Conservation (phyloP, 108 stramenopile genomes). For the Skeletonema potamos region DNA sequence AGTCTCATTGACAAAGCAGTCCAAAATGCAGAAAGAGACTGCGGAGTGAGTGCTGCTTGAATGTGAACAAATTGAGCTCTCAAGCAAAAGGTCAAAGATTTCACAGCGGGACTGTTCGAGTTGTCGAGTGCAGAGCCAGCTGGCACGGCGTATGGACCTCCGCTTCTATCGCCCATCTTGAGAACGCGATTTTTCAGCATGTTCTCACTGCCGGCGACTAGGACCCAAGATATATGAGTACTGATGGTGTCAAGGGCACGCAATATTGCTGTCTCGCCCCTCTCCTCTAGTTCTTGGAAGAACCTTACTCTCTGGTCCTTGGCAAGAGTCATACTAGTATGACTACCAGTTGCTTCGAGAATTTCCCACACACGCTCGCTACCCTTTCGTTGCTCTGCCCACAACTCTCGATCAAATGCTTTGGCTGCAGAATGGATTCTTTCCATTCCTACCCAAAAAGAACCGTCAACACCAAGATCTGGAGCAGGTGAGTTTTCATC, state of each 20-base stretch:
- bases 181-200: slow-evolving; percentile 64
- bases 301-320: slow-evolving; percentile 65
- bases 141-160: slow-evolving; percentile 77
- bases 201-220: slow-evolving; percentile 77
- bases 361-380: slow-evolving; percentile 84
- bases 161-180: slow-evolving; percentile 14
- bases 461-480: slow-evolving; percentile 75
- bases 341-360: slow-evolving; percentile 55
- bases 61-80: slow-evolving; percentile 81
- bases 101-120: slow-evolving; percentile 81
- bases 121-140: slow-evolving; percentile 73
- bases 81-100: slow-evolving; percentile 80
- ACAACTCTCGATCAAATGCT: slow-evolving; percentile 83
- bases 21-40: slow-evolving; percentile 82
- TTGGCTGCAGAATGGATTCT: slow-evolving; percentile 84
- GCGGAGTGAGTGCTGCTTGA: slow-evolving; percentile 77
- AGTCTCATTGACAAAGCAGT: slow-evolving; percentile 84
- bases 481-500: slow-evolving; percentile 78
- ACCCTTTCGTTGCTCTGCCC: slow-evolving; percentile 78
- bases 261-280: slow-evolving; percentile 77
- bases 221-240: slow-evolving; percentile 84
- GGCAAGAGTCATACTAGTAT: slow-evolving; percentile 57
- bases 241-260: slow-evolving; percentile 77
- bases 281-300: slow-evolving; percentile 76
- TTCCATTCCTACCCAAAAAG: slow-evolving; percentile 84